Conservation (phyloP, 352 stramenopile species). For the Pythium rishiriense region DNA sequence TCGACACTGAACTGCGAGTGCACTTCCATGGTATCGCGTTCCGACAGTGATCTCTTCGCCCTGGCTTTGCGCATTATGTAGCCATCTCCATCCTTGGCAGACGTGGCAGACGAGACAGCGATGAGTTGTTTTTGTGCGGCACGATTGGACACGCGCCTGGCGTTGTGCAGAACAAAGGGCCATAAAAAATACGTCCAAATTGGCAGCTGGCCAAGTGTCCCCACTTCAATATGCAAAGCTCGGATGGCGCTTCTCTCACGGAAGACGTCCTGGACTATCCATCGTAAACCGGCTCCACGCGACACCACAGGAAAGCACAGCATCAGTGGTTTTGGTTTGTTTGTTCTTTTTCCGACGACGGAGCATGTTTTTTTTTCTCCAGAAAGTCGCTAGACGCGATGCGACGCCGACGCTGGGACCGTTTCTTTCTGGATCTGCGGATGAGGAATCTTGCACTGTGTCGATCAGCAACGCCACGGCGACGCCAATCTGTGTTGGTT, state of each 20-base stretch:
- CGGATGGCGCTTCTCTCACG: neutral
- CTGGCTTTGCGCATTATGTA: neutral
- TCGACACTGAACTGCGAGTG: too few relatives aligned
- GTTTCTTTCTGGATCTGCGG: neutral
- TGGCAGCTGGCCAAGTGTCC: constrained; percentile 4
- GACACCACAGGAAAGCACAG: too few relatives aligned
- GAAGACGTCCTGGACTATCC: constrained; percentile 7
- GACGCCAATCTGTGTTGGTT: too few relatives aligned
- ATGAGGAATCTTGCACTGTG: neutral
- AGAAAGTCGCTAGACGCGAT: neutral
- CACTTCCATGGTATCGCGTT: too few relatives aligned
- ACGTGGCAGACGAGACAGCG: neutral
- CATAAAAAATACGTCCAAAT: too few relatives aligned
- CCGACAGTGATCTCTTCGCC: too few relatives aligned
- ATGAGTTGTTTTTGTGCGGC: neutral
- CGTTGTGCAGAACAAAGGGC: neutral
- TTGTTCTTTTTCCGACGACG: neutral
- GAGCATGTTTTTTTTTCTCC: neutral
- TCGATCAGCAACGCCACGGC: too few relatives aligned
- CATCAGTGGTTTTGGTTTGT: neutral
- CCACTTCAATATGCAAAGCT: neutral
- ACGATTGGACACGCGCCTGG: neutral
- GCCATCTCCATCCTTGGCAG: neutral
- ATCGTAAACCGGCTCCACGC: neutral
- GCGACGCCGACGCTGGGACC: neutral